Evolutionary conservation across 768 basidiomycete species (phyloP), one percentile per base, ranked within the genome.

Genomic region (Leccinum rimulosum): DNA sequence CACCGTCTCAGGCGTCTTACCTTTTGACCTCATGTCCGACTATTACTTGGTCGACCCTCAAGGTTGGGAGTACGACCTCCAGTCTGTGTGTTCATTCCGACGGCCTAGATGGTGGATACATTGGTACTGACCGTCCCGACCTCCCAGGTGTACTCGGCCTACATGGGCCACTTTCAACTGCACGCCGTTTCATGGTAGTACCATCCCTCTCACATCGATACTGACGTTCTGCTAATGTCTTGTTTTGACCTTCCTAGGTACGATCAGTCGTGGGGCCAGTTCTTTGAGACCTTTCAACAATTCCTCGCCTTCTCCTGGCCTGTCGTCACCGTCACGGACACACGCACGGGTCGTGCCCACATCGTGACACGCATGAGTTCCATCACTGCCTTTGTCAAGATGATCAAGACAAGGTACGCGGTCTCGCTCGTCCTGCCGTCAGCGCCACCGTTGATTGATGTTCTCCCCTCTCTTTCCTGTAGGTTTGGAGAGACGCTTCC

Each of bases 261-360:
- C 62, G 89, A 93, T 56, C 82, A 85, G 56, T 81, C 88, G 28
- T 93, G 91, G 91, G 87, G 88, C 3, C 83, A 85, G 52, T 76
- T 88, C 36, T 93, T 93, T 74, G 82, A 85, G 51, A 82, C 87
- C 0, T 93, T 93, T 68, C 88, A 89, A 51, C 84, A 83, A 30
- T 93, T 93, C 71, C 78, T 93, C 36, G 78, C 82, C 12, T 93
- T 92, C 70, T 89, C 87, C 43, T 93, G 91, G 91, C 91, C 91
- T 5, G 84, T 83, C 17, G 87, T 93, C 61, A 85, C 85, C 1
- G 82, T 90, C 48, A 92, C 91, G 36, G 89, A 92, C 68, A 69
- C 78, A 47, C 80, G 79, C 70, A 89, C 91, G 1, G 86, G 88
- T 17, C 80, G 80, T 61, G 84, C 89, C 0, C 91, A 93, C 70